phyloP scores from a whole-genome alignment of 345 rosid species.

The Raphanus sativus region DNA sequence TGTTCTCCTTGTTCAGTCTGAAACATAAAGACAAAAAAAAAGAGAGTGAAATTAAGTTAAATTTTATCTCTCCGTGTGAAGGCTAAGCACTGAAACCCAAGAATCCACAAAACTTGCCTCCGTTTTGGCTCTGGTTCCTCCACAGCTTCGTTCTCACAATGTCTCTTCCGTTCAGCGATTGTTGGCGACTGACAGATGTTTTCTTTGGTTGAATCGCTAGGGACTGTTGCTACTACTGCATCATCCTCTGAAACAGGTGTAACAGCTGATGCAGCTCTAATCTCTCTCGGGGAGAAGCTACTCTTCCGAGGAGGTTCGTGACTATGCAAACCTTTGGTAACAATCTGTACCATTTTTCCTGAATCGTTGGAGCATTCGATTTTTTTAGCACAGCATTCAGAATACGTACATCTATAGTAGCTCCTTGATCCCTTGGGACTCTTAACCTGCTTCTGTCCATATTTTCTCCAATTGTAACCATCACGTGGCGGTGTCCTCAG shows the following conservation, averaged over 20 bases:
- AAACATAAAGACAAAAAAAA: slow-evolving; percentile 28
- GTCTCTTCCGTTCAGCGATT: slow-evolving; percentile 50
- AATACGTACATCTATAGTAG: slow-evolving; percentile 83
- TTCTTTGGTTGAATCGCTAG: slow-evolving; percentile 49
- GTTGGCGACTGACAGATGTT: slow-evolving; percentile 37
- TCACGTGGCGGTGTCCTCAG: slow-evolving; percentile 58
- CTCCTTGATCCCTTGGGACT: slow-evolving; percentile 88
- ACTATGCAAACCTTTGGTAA: slow-evolving; percentile 77
- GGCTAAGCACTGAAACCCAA: background rate
- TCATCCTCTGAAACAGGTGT: slow-evolving; percentile 37
- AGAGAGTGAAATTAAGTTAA: background rate
- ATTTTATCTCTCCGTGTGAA: background rate
- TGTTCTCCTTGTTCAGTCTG: slow-evolving; percentile 59
- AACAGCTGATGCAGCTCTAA: slow-evolving; percentile 41
- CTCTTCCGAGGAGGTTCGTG: slow-evolving; percentile 81
- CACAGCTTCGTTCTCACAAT: slow-evolving; percentile 41
- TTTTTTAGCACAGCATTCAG: slow-evolving; percentile 83
- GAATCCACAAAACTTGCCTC: slow-evolving; percentile 49
- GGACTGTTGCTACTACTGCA: slow-evolving; percentile 35
- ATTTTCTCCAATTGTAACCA: slow-evolving; percentile 95
- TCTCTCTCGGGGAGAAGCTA: slow-evolving; percentile 47
- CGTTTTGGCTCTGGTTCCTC: slow-evolving; percentile 61
- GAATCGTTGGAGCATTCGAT: slow-evolving; percentile 70
- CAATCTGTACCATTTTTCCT: slow-evolving; percentile 67
- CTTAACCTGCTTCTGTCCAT: slow-evolving; percentile 98